These are phyloP conservation scores for Tagetes patula DNA, from an alignment of 129 eudicot species.

Conservation along the genomic window DNA sequence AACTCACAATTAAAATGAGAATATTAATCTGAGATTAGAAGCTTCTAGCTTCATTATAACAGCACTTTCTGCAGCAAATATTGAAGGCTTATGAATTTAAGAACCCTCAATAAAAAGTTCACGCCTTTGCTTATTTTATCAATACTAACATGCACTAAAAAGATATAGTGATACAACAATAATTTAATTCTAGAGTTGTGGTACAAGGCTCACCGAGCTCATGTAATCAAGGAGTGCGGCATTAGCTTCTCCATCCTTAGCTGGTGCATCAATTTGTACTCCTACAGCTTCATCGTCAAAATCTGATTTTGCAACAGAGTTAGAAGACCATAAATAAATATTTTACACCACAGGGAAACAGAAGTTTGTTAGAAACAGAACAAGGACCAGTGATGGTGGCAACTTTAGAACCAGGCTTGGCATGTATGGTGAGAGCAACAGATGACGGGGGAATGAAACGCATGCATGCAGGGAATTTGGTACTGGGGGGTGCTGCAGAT, in stretches of 20 bases:
- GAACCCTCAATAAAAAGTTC: not conserved
- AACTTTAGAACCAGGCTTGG: slow-evolving; percentile 91
- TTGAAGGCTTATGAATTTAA: not conserved
- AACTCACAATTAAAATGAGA: not conserved
- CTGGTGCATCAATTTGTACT: slow-evolving; percentile 97
- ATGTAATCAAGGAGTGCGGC: slow-evolving; percentile 87
- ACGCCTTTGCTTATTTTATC: slow-evolving; percentile 12
- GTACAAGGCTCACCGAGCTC: slow-evolving; percentile 60
- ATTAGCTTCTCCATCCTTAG: slow-evolving; percentile 96
- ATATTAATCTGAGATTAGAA: not conserved
- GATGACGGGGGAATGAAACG: slow-evolving; percentile 70
- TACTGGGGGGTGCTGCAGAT: slow-evolving; percentile 22
- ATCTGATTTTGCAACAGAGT: slow-evolving; percentile 38
- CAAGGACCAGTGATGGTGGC: slow-evolving; percentile 76
- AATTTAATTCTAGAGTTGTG: not conserved
- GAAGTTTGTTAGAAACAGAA: not conserved
- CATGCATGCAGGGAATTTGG: slow-evolving; percentile 66
- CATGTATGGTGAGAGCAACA: slow-evolving; percentile 87
- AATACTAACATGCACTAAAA: slow-evolving; percentile 1
- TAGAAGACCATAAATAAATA: not conserved
- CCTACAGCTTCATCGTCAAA: slow-evolving; percentile 77
- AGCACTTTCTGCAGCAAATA: not conserved
- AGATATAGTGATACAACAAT: slow-evolving; percentile 5
- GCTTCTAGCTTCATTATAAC: not conserved
- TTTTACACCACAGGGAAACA: not conserved